Evolutionary conservation across 805 yeast genomes (phyloP), one percentile per base, ranked within the genome.

Genomic region (Metschnikowia santaceciliae): DNA sequence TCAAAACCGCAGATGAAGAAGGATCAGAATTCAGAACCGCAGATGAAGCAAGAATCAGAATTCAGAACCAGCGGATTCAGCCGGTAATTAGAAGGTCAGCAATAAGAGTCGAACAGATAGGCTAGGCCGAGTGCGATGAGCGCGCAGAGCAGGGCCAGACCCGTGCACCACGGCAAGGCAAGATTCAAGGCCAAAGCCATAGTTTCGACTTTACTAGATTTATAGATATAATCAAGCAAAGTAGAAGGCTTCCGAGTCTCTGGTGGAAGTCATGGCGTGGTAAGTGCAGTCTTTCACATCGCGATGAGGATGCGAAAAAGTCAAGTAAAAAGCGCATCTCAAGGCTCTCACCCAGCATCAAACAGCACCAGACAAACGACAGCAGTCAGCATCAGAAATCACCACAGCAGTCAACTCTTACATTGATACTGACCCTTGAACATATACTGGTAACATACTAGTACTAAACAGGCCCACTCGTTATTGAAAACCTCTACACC

Each of bases 241-340:
- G 14, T 33, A 19, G 22, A 37, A 17, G 23, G 14, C 11, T 6
- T 17, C 17, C 7, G 13, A 23, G 15, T 13, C 14, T 17, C 32
- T 5, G n/a, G 30, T 6, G 26, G 19, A 20, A 22, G 6, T 10
- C 32, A 26, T 19, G 46, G 46, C 22, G 38, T 42, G n/a, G 32
- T 34, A 42, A n/a, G 46, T 42, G 46, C 45, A 42, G 45, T 42
- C 20, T 33, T 26, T 30, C 17, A 8, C 26, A 20, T 33, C 38
- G 46, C 46, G 46, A 42, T 42, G 46, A 23, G 46, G 38, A 42
- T 32, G 46, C 46, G 43, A 42, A 42, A 42, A 42, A 42, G 36
- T 42, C 46, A 32, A 11, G 32, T 42, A 19, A 42, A 42, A 42
- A 33, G 46, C 46, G 46, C 46, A 42, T 42, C 43, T 26, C 30